These are phyloP conservation scores for Rutstroemia sydowiana DNA, from an alignment of 2,329 filamentous ascomycete species.

Conservation along the genomic window DNA sequence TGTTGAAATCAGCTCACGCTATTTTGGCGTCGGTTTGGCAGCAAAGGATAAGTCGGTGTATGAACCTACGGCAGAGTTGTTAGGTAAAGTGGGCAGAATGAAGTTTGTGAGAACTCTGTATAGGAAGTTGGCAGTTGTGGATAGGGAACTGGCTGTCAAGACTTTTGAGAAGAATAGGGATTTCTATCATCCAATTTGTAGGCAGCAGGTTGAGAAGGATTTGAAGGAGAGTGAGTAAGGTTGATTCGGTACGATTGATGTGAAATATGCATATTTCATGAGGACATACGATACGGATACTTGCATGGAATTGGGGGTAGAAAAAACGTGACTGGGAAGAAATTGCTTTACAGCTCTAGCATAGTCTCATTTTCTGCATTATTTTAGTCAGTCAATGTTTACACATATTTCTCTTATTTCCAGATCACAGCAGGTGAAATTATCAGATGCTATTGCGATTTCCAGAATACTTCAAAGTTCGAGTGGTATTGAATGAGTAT, in stretches of 20 bases:
- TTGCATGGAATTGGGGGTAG: no score
- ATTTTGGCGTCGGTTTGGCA: slow-evolving; percentile 70
- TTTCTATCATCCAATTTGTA: slow-evolving; percentile 95
- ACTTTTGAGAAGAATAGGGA: slow-evolving; percentile 83
- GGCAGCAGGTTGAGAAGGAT: slow-evolving; percentile 80
- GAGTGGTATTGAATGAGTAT: no score
- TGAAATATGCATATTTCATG: no score
- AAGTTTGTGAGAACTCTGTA: slow-evolving; percentile 92
- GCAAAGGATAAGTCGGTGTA: slow-evolving; percentile 65
- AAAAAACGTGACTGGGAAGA: no score
- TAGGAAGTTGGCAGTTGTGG: slow-evolving; percentile 64
- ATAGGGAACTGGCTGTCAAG: slow-evolving; percentile 65
- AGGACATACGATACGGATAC: no score
- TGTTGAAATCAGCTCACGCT: slow-evolving; percentile 76
- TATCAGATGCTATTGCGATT: no score
- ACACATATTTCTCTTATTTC: no score
- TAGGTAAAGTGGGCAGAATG: slow-evolving; percentile 85
- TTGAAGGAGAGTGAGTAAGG: slow-evolving; percentile 33
- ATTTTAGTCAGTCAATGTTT: no score
- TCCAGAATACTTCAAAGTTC: no score
- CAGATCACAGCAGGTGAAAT: no score
- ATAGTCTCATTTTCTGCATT: no score
- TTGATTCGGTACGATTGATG: neutral
- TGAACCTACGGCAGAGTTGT: slow-evolving; percentile 61
- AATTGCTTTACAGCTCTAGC: no score